Evolutionary conservation across 352 stramenopile genomes (phyloP).

Genomic region (Poterioochromonas sp.): DNA sequence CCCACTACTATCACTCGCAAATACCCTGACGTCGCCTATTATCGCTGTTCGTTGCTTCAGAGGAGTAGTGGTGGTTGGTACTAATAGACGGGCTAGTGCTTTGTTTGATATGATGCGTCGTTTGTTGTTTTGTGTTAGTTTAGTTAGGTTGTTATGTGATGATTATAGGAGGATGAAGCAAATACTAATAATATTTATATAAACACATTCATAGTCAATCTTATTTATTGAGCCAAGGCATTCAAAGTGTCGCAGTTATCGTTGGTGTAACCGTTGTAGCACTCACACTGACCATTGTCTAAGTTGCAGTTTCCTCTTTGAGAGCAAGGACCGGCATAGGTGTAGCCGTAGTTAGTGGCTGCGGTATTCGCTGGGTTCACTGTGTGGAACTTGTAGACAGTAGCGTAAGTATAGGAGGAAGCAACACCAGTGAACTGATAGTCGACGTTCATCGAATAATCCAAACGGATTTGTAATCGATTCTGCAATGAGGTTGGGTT

Average conservation of each 20-base stretch:
- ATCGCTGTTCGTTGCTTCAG: too few species aligned
- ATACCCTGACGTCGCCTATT: too few species aligned
- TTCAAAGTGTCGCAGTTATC: conserved; percentile 59
- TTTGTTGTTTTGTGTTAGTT: too few species aligned
- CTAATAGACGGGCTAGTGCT: too few species aligned
- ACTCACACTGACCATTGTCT: conserved; percentile 62
- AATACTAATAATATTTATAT: too few species aligned
- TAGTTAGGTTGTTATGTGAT: too few species aligned
- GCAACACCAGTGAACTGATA: neutral
- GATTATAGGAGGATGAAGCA: too few species aligned
- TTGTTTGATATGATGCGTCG: too few species aligned
- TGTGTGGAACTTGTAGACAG: conserved; percentile 38
- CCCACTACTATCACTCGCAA: too few species aligned
- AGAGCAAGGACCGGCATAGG: conserved; percentile 39
- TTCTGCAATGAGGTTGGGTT: neutral
- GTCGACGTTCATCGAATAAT: neutral
- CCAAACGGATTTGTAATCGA: neutral
- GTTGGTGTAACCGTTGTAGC: conserved; percentile 69
- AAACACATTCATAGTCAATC: too few species aligned
- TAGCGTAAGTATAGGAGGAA: conserved; percentile 40
- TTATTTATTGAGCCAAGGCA: neutral
- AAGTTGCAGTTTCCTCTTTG: conserved; percentile 55
- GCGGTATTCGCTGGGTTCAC: neutral
- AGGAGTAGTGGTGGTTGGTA: too few species aligned
- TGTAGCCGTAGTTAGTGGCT: neutral